Percentiles rank a stretch among this genome's conserved stretches.
Conservation (phyloP, 345 rosid species). For the Corchorus olitorius region DNA sequence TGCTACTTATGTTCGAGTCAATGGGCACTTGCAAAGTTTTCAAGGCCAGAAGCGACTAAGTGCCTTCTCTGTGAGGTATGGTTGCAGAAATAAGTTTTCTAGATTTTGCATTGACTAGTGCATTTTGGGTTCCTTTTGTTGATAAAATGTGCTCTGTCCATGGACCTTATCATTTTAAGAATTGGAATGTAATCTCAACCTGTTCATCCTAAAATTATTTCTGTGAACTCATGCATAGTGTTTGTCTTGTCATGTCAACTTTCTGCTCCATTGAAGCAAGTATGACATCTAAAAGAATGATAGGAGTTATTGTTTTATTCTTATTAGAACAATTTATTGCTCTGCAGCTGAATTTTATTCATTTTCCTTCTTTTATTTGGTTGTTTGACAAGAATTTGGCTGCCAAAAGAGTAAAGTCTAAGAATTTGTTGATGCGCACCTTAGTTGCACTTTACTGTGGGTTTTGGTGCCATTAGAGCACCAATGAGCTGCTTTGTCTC, state of each 20-base stretch:
- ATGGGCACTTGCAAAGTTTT: slow-evolving; percentile 75
- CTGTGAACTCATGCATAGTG: neutral
- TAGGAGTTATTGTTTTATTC: neutral
- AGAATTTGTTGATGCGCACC: neutral
- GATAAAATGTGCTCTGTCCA: neutral
- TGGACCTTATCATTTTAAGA: slow-evolving; percentile 42
- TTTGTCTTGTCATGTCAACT: neutral
- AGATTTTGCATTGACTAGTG: neutral
- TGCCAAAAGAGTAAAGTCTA: neutral
- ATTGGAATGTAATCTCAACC: slow-evolving; percentile 31
- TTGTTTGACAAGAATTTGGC: neutral
- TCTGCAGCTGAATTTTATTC: neutral
- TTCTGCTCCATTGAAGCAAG: neutral
- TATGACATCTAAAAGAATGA: neutral
- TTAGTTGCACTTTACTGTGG: slow-evolving; percentile 5
- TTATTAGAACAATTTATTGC: neutral
- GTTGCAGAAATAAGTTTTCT: neutral
- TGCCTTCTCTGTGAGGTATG: slow-evolving; percentile 83
- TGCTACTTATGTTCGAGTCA: slow-evolving; percentile 72
- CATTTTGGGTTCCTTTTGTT: neutral
- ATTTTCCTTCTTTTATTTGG: slow-evolving; percentile 3
- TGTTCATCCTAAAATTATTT: neutral
- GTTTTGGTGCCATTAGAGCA: neutral
- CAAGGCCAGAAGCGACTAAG: slow-evolving; percentile 65
- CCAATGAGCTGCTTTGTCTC: neutral